phyloP scores from a whole-genome alignment of 768 basidiomycete species.

The Tylopilus sp. region DNA sequence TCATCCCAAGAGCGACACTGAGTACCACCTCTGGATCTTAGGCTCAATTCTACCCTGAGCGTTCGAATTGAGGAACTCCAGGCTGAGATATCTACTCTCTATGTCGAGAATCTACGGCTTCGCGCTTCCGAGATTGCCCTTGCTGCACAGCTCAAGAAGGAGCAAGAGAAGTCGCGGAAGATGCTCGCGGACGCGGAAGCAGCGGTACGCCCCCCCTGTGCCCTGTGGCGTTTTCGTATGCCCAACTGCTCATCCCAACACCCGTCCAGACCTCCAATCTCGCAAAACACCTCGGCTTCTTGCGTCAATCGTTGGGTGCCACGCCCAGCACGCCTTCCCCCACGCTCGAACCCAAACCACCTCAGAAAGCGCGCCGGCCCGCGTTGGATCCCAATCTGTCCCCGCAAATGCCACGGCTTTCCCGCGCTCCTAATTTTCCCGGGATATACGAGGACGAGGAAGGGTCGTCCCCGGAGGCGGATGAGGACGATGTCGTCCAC shows the following conservation, averaged over 20 bases:
- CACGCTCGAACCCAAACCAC: slow-evolving; percentile 37
- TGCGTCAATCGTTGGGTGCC: slow-evolving; percentile 62
- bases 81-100: slow-evolving; percentile 75
- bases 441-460: slow-evolving; percentile 71
- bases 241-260: slow-evolving; percentile 3
- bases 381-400: slow-evolving; percentile 40
- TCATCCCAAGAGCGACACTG: slow-evolving; percentile 5
- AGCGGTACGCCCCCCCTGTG: slow-evolving; percentile 49
- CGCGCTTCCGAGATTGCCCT: slow-evolving; percentile 79
- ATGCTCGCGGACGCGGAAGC: slow-evolving; percentile 71
- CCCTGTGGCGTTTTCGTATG: slow-evolving; percentile 15
- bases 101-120: slow-evolving; percentile 79
- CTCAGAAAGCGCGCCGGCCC: slow-evolving; percentile 51
- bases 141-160: slow-evolving; percentile 71
- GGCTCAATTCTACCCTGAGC: slow-evolving; percentile 83
- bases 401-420: slow-evolving; percentile 52
- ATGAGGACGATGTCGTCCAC: slow-evolving; percentile 39
- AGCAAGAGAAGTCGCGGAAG: slow-evolving; percentile 71
- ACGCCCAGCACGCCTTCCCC: slow-evolving; percentile 34
- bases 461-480: slow-evolving; percentile 39
- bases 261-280: slow-evolving; percentile 49
- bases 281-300: slow-evolving; percentile 59
- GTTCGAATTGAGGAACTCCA: slow-evolving; percentile 83
- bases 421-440: slow-evolving; percentile 64
- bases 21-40: slow-evolving; percentile 26